Evolutionary conservation across 1,139 yeast species (phyloP), one percentile per base, ranked within the genome.

Genomic region (Magnusiomyces ingens): DNA sequence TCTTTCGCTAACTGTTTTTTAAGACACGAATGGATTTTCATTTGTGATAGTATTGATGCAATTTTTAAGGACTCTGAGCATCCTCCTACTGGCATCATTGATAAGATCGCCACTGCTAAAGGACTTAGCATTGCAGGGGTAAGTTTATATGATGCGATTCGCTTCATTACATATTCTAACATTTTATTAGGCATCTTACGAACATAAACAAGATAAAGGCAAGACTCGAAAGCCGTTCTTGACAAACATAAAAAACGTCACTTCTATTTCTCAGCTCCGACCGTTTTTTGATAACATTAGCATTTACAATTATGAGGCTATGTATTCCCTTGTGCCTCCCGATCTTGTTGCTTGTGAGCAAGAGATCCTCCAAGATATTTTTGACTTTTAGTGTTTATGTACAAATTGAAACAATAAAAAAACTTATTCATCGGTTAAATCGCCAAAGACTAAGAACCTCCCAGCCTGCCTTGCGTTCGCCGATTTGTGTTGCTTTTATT

Each of bases 401-500:
- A 26, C 32, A 26, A 26, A 8, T 5, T 26, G 32, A 8, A 26
- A 26, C 32, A 26, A 26, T 26, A 26, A 26, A 26, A 26, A 8
- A 8, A 26, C 12, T 26, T 5, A 26, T 5, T 26, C 8, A 26
- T 45, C 50, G 49, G 13, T 37, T 38, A 48, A 72, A 70, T 44
- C 67, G 58, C 60, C 65, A 66, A 13, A 93, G 84, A 57, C 88
- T 79, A 41, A 93, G 72, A n/a, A 86, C 93, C 68, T 93, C 99
- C 96, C 97, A 89, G 0, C 98, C 98, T 0, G 97, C 96, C 62
- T 86, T 87, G 53, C 96, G 74, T 52, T 76, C 74, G 8, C 81
- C 75, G 1, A 86, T 72, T 21, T 69, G 60, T 4, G 73, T 72
- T 0, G 78, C 81, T 0, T 54, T 54, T 94, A 95, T 88, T 0